Base-by-base conservation (phyloP, 2,329 filamentous ascomycete genomes). In the Exophiala lecanii-corni region DNA sequence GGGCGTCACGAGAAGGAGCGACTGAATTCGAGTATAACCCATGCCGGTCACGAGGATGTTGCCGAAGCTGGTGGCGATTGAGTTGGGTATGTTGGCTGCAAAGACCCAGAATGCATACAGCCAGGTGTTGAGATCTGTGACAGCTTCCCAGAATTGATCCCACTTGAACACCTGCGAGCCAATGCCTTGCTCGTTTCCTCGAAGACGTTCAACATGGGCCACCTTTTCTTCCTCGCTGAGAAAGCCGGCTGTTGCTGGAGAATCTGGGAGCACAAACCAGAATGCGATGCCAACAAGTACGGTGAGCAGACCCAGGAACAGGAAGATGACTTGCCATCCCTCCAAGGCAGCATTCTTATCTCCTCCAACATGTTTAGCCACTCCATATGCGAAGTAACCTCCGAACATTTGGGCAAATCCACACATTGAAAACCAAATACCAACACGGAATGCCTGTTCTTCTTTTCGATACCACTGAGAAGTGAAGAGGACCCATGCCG, bases 401-500 rank as follows among this genome's bases (percentile, higher is more conserved):
- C 57, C 69, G 58, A 58, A 65, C 63, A 65, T 64, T 43, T 62
- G 61, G 5, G 36, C 66, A 60, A 1, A 65, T 45, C 48, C 67
- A 66, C 63, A 64, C 66, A 3, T 58, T 4, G 58, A 51, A 26
- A 54, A 62, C 47, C 61, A 69, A 3, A 65, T 59, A 61, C 62
- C 30, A 51, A 57, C 19, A 58, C 63, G 49, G 45, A 60, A 55
- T 2, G 57, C 54, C 36, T 66, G 64, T 43, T 67, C 64, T 12
- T 60, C 55, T 34, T 65, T 65, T 1, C 60, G 65, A 48, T 66
- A 67, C 43, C 65, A 67, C 61, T 65, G 64, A 6, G 63, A 65
- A 49, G 26, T 67, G 66, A 52, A 56, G 46, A 66, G 56, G 3
- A 66, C 54, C 10, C 78, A 74, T 0, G 68, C 70, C 0, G 77